phyloP scores from a whole-genome alignment of 2,329 filamentous ascomycete genomes.

The Cytospora chrysosperma region DNA sequence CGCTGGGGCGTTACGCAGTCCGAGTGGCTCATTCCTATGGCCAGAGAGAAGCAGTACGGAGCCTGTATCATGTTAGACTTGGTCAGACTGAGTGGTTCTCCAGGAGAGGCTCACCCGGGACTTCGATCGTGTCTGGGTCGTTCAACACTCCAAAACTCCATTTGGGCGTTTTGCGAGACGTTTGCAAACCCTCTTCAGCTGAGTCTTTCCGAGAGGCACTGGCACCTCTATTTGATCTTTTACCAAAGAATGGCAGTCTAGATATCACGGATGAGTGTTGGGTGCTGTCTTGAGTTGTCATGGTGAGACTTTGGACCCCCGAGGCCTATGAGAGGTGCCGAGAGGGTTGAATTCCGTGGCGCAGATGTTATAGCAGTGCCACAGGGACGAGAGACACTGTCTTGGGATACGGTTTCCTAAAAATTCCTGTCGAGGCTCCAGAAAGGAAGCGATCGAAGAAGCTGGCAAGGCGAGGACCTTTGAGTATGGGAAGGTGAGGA shows the following conservation, averaged over 20 bases:
- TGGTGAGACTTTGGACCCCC: background rate
- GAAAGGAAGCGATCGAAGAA: background rate
- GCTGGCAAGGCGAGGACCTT: background rate
- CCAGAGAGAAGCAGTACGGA: conserved; percentile 57
- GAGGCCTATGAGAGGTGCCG: background rate
- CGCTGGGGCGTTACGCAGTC: conserved; percentile 55
- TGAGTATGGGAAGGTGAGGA: background rate
- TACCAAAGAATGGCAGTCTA: conserved; percentile 11
- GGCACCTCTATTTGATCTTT: background rate
- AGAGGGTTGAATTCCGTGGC: background rate
- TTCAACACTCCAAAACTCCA: conserved; percentile 80
- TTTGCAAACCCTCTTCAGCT: conserved; percentile 6
- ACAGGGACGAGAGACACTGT: background rate
- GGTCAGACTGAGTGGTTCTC: background rate
- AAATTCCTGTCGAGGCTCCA: background rate
- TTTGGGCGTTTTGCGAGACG: conserved; percentile 32
- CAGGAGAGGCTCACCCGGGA: conserved; percentile 63
- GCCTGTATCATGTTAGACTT: conserved; percentile 39
- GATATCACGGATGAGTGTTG: conserved; percentile 3
- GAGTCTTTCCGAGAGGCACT: conserved; percentile 4
- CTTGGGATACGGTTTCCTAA: background rate
- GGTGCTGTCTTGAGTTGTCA: conserved; percentile 3
- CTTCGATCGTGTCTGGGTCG: conserved; percentile 77
- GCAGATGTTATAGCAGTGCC: background rate
- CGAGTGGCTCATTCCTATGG: conserved; percentile 58